Evolutionary conservation across 257 asterid genomes (phyloP).

Genomic region (Capsicum rhomboideum): DNA sequence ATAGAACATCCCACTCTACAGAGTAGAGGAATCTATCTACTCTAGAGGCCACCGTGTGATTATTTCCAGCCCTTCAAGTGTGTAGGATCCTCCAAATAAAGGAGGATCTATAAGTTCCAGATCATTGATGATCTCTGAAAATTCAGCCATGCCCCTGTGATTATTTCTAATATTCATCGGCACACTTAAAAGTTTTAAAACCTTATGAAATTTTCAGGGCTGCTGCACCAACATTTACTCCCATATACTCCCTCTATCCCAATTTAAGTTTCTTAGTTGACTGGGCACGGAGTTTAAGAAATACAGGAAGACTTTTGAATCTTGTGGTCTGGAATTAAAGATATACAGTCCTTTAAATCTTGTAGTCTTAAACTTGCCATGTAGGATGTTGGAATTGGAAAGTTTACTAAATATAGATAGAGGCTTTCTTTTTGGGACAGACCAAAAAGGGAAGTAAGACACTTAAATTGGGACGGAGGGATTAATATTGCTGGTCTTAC

Average conservation of each 20-base stretch:
- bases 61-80: no score
- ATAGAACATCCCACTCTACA: no score
- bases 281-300: background rate
- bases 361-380: background rate
- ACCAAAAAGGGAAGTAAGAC: background rate
- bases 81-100: no score
- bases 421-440: background rate
- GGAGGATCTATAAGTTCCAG: no score
- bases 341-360: background rate
- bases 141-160: no score
- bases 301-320: background rate
- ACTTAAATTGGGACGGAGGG: background rate
- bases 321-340: background rate
- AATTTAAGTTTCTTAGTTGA: background rate
- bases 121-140: no score
- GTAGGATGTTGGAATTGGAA: background rate
- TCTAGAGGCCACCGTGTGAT: no score
- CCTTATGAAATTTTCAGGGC: background rate
- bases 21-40: no score
- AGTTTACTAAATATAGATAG: background rate
- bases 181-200: background rate
- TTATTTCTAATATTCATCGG: background rate
- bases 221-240: background rate
- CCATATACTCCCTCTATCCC: background rate
- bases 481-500: background rate